Base-by-base conservation (phyloP, 352 stramenopile genomes). In the Phytophthora multivora region DNA sequence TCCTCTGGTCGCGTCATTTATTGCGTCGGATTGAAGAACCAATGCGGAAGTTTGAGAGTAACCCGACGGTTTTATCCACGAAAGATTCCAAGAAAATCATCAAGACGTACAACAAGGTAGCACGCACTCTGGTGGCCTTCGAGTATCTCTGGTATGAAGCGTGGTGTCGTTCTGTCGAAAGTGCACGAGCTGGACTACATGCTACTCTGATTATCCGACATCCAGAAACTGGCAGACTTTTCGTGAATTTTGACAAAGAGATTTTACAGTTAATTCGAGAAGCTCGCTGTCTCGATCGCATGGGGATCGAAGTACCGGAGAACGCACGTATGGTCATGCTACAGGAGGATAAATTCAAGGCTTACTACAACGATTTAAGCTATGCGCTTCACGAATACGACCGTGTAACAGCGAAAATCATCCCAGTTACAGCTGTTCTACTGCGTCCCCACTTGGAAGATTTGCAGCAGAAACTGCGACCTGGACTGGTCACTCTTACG, bases 81-180 rank as follows among this genome's bases (percentile, higher is more conserved):
- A 95, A 94, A 43, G 89, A 97, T 49, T 91, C 77, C 2, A 94
- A 95, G 63, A 93, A 93, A 73, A 96, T 97, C 43, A 93, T 97
- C 59, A 92, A 92, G 63, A 92, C 83, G 13, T 96, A 96, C 77
- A 97, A 97, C 67, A 95, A 95, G 60, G 83, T 96, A 3, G 86
- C 89, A 3, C 80, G 86, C 3, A 96, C 89, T 23, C 77, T 97
- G n/a, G 85, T 97, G 6, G 89, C 88, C 3, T 97, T 96, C 21
- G 88, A 97, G 53, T 95, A 95, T 51, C 53, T 96, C 9, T 97
- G 89, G 89, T 95, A 95, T 61, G 84, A 94, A 66, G 88, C 88
- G 0, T 97, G 89, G 89, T 91, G 79, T 31, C 79, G 84, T 12
- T 90, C 79, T 0, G 84, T 96, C 6, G 86, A 95, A 40, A 88